A percentile compares a stretch with the other conserved stretches of the same genome.
These are phyloP conservation scores for Clonostachys byssicola DNA, from an alignment of 2,329 filamentous ascomycete species.

Conservation along the genomic window DNA sequence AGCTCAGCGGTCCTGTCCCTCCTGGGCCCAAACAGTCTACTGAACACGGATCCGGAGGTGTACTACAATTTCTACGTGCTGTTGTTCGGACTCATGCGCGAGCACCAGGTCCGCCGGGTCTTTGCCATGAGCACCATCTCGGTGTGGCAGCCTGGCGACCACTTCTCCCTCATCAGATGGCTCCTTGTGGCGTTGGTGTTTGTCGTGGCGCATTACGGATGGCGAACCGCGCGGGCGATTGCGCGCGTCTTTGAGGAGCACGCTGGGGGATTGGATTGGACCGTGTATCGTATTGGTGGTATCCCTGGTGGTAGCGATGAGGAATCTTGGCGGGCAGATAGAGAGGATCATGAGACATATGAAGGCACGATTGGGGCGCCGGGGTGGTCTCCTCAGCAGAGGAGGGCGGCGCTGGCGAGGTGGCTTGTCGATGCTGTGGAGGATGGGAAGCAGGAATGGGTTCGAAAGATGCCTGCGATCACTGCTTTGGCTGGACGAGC, in stretches of 20 bases:
- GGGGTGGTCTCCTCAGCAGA: constrained; percentile 7
- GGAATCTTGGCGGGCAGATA: constrained; percentile 15
- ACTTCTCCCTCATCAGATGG: constrained; percentile 7
- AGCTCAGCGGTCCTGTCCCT: not conserved
- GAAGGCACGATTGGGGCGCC: constrained; percentile 11
- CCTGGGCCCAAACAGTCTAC: not conserved
- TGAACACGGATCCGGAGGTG: not conserved
- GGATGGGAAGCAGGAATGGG: constrained; percentile 5
- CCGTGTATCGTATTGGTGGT: constrained; percentile 13
- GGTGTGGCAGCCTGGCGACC: constrained; percentile 13
- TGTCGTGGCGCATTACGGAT: constrained; percentile 6
- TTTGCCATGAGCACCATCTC: constrained; percentile 25
- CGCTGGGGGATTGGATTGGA: constrained; percentile 17
- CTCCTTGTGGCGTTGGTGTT: constrained; percentile 4
- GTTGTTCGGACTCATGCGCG: constrained; percentile 15
- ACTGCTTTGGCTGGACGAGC: constrained; percentile 1
- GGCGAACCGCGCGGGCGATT: constrained; percentile 10
- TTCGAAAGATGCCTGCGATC: constrained; percentile 16
- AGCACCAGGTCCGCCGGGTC: constrained; percentile 21
- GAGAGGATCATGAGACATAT: constrained; percentile 12
- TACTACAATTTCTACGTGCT: constrained; percentile 8
- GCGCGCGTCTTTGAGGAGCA: constrained; percentile 11
- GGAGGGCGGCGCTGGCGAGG: constrained; percentile 12
- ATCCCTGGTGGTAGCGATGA: constrained; percentile 18
- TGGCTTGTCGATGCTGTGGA: constrained; percentile 14